Base-by-base conservation (phyloP, 2,329 filamentous ascomycete species). In the Sporothrix variecibatus region DNA sequence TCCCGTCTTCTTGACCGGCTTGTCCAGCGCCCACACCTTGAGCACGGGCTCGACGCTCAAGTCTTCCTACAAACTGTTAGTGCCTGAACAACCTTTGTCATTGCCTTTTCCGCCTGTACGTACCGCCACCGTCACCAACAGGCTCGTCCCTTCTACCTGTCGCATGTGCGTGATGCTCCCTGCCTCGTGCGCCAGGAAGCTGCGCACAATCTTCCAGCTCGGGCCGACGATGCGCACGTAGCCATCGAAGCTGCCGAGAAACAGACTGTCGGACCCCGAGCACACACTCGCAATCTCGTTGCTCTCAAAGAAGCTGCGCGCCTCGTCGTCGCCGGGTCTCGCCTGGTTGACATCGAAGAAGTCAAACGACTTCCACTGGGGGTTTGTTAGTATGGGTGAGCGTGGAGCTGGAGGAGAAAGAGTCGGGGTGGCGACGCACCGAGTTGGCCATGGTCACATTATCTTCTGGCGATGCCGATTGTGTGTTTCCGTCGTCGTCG, bases 331-430 rank as follows among this genome's bases (percentile, higher is more conserved):
- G 78, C 89, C 89, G 79, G 95, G 88, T 80, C 92, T 90, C 82
- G 98, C 91, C 81, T 93, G 92, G 81, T 91, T 91, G 82, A 97
- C 94, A 84, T 98, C 94, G 89, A 99, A 98, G 91, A 99, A 99
- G 88, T 97, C 95, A 86, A 99, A 99, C 79, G 93, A 92, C 93
- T 98, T 98, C 95, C 96, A 98, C 95, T 97, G 68, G 3, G n/a
- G 26, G 8, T 5, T 11, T 43, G 58, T 28, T 5, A 11, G 34
- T 46, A 67, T 58, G 23, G 17, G 17, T 46, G n/a, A 34, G 20
- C 20, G 6, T 11, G 7, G 5, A 26, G 11, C 3, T 20, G 58
- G 15, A 64, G 4, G 40, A 15, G 1, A 9, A 20, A 3, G 12
- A 75, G 28, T 28, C 7, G 58, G 31, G n/a, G 17, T 8, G 20